Conservation (phyloP, 352 stramenopile genomes). For the Phytophthora sojae region DNA sequence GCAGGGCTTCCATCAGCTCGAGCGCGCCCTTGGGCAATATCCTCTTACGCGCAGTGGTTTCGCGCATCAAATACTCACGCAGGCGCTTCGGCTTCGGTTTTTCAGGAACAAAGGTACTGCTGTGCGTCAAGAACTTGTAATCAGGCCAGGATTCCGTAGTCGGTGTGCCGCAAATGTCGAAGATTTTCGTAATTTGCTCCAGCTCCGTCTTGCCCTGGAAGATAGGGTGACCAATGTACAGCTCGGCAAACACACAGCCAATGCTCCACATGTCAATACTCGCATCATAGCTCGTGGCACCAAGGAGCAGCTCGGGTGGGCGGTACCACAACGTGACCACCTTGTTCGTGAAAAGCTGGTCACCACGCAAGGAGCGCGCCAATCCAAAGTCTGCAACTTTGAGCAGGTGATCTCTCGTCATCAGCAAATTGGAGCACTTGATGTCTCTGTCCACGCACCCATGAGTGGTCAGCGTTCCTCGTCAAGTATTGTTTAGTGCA, state of each 20-base stretch:
- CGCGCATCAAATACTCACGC: constrained; percentile 76
- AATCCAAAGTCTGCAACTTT: constrained; percentile 91
- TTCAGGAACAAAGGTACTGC: constrained; percentile 85
- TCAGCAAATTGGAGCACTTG: constrained; percentile 94
- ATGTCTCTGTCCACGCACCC: constrained; percentile 58
- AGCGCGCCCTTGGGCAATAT: constrained; percentile 87
- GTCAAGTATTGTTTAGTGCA: background rate
- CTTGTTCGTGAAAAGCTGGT: constrained; percentile 95
- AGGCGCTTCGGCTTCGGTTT: constrained; percentile 75
- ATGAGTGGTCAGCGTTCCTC: background rate
- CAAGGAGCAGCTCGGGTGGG: constrained; percentile 93
- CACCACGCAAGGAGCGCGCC: constrained; percentile 83
- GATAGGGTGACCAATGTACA: constrained; percentile 88
- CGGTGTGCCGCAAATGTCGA: constrained; percentile 87
- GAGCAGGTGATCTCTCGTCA: constrained; percentile 81
- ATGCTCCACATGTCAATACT: constrained; percentile 97
- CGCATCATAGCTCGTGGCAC: constrained; percentile 93
- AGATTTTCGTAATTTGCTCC: constrained; percentile 91
- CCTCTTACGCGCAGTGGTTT: constrained; percentile 75
- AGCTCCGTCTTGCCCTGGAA: constrained; percentile 91
- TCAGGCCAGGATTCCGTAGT: constrained; percentile 86
- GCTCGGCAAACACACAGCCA: constrained; percentile 88
- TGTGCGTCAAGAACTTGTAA: constrained; percentile 87
- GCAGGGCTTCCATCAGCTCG: constrained; percentile 94
- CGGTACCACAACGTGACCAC: constrained; percentile 97